These are phyloP conservation scores for Boletus semigastroideus DNA, from an alignment of 1,284 basidiomycete species.

Conservation along the genomic window DNA sequence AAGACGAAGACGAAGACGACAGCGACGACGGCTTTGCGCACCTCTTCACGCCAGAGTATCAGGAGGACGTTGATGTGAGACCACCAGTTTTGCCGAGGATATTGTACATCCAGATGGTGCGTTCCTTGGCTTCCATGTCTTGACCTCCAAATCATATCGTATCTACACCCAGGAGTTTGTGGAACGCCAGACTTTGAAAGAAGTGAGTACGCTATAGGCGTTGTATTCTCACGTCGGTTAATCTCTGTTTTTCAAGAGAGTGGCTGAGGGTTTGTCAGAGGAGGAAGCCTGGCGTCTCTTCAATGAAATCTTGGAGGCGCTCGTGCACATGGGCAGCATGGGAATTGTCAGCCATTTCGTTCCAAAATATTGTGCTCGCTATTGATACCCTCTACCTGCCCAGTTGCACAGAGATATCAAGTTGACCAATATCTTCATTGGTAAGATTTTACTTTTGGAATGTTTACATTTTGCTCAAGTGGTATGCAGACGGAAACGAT, in stretches of 20 bases:
- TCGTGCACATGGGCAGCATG: slow-evolving; percentile 86
- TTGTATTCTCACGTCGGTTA: not conserved
- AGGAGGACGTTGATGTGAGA: slow-evolving; percentile 27
- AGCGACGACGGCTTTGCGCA: slow-evolving; percentile 40
- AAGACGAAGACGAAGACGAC: slow-evolving; percentile 39
- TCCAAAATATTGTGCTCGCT: not conserved
- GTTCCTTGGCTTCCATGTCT: not conserved
- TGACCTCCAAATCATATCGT: not conserved
- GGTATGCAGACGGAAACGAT: slow-evolving; percentile 69
- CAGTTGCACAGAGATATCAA: slow-evolving; percentile 92
- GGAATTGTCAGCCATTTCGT: slow-evolving; percentile 59
- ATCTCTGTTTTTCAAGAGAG: slow-evolving; percentile 47
- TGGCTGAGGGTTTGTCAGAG: slow-evolving; percentile 78
- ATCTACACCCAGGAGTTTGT: slow-evolving; percentile 70
- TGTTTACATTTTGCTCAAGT: not conserved
- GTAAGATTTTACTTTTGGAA: slow-evolving; percentile 39
- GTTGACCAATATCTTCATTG: slow-evolving; percentile 89
- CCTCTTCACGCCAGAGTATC: slow-evolving; percentile 34
- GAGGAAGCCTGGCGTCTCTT: slow-evolving; percentile 90
- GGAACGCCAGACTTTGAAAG: slow-evolving; percentile 80
- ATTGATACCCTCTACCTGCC: slow-evolving; percentile 2
- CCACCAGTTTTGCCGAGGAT: slow-evolving; percentile 55
- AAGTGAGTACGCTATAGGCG: slow-evolving; percentile 43
- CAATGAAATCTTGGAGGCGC: slow-evolving; percentile 89
- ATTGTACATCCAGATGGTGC: slow-evolving; percentile 89